These are phyloP conservation scores for Globisporangium mamillatum DNA, from an alignment of 352 stramenopile genomes.

Conservation along the genomic window DNA sequence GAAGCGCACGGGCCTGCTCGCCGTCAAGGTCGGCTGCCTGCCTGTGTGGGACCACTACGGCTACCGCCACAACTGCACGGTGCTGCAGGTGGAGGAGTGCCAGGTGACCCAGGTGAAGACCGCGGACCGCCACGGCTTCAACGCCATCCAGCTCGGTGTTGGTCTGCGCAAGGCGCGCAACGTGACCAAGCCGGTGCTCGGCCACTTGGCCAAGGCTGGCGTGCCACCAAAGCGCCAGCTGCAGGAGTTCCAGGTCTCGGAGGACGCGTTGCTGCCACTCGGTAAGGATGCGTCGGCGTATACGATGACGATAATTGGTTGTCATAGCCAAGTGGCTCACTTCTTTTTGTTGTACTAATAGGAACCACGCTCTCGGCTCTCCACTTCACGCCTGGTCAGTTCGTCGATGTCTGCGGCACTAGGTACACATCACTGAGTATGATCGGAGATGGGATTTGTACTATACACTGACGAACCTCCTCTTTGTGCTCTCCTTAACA, in stretches of 20 bases:
- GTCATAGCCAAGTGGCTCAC: neutral
- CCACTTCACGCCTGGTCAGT: constrained; percentile 98
- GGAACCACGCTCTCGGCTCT: constrained; percentile 90
- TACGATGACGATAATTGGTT: neutral
- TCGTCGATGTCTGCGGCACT: constrained; percentile 95
- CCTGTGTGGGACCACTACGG: constrained; percentile 98
- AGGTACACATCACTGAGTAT: constrained; percentile 32
- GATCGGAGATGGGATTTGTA: no score
- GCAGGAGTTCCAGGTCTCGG: constrained; percentile 93
- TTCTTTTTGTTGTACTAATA: constrained; percentile 6
- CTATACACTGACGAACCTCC: no score
- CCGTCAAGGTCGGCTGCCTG: constrained; percentile 99
- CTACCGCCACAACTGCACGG: constrained; percentile 95
- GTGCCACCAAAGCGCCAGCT: constrained; percentile 94
- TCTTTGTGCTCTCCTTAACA: neutral
- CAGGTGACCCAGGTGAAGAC: constrained; percentile 96
- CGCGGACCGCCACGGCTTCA: constrained; percentile 92
- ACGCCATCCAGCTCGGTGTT: constrained; percentile 94
- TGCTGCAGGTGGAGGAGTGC: constrained; percentile 88
- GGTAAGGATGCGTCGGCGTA: constrained; percentile 26
- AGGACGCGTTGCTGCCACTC: constrained; percentile 84
- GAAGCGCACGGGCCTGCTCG: constrained; percentile 87
- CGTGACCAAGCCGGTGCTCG: constrained; percentile 90
- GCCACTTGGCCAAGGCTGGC: constrained; percentile 91
- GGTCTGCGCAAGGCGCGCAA: constrained; percentile 96